Base-by-base conservation (phyloP, 1,284 basidiomycete genomes). In the Albatrellus sp. region DNA sequence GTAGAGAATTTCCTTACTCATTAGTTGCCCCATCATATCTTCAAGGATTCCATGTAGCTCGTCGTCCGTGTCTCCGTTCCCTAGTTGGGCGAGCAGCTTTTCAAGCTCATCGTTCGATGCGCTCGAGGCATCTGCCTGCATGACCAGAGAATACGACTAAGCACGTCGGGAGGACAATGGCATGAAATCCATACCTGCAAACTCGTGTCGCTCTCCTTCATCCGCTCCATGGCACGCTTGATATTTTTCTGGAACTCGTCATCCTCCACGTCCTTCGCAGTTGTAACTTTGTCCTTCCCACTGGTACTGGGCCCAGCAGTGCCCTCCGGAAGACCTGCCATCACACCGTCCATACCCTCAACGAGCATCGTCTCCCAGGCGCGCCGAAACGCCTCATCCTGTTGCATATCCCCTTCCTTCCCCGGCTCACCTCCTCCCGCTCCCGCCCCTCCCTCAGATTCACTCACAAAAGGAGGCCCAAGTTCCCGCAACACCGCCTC, bases 1-100 rank as follows among this genome's bases (percentile, higher is more conserved):
- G 56, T 97, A 90, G 14, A 96, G 65, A 9, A 98, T 75, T 2
- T 98, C 91, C 59, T 91, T 92, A 60, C 80, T 83, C 89, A 98
- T 91, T 39, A 98, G 71, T 58, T 92, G 83, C 13, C 77, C 74
- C 92, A 94, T 91, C 85, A 98, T 90, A 34, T 70, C 77, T 60
- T 98, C 90, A 17, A 98, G 69, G 52, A 96, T 70, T 8, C 75
- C 78, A 40, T 80, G 76, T 6, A 93, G 62, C 44, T 84, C 78
- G 31, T 73, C 75, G 16, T 80, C 81, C n/a, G 70, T 69, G 13
- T 66, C 60, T 32, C 54, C 52, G 17, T 63, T 65, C 29, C 61
- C 55, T 3, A 78, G 55, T 20, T 72, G 65, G 20, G 64, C 56
- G 7, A 84, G 61, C 13, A 81, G 59, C 24, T 66, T 62, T 45